Evolutionary conservation across 2,329 filamentous ascomycete genomes (phyloP), one percentile per base, ranked within the genome.

Genomic region (Metarhizium sp.): DNA sequence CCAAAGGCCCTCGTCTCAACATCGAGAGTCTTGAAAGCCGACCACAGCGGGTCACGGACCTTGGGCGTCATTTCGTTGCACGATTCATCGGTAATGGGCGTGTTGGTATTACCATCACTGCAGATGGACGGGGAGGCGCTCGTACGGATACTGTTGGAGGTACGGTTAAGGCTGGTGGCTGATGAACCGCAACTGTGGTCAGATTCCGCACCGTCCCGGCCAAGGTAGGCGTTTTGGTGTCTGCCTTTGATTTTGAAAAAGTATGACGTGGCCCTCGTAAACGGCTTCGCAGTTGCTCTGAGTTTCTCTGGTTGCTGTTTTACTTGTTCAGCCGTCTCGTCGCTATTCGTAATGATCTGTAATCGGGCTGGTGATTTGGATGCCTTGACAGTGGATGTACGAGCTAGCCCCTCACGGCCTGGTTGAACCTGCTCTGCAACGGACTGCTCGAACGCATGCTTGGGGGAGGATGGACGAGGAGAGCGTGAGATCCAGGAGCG

Each of bases 1-100:
- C 85, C 80, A 63, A 95, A 95, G 59, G 70, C 76, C 70, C 63
- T 67, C 36, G 67, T 65, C 38, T 74, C 72, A n/a, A 73, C 64
- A 49, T 84, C 80, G 25, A 84, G 69, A 13, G 73, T 73, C 59
- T 77, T 79, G 66, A 84, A 84, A 3, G 72, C 71, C 5, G 75
- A 74, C 78, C 78, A 82, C 25, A 83, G 69, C 8, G 79, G 73
- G 62, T 84, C 81, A 55, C 76, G 74, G 42, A 71, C 67, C 42
- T 68, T 62, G 54, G 69, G 64, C 14, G 73, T 65, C 71, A 75
- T 75, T 50, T 77, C 74, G 59, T 69, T 67, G 50, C 68, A 73
- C n/a, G 74, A 78, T 46, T 77, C 76, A 58, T 76, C 73, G 6
- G 74, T 74, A 14, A 61, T 62, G 7, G 65, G 67, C 18, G 67